Evolutionary conservation across 2,329 filamentous ascomycete species (phyloP).

Genomic region (Aspergillus chevalieri): DNA sequence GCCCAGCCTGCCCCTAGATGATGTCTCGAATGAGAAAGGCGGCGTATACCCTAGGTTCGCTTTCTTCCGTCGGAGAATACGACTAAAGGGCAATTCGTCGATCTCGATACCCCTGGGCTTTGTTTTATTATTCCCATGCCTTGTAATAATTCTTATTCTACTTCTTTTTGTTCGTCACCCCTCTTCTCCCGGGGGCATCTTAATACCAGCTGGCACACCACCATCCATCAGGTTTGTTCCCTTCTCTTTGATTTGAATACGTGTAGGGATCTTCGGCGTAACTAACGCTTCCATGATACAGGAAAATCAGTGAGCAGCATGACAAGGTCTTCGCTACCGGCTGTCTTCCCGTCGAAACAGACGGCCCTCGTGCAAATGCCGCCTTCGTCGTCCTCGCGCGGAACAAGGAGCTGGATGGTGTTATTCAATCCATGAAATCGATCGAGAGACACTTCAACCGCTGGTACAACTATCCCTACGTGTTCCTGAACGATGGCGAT

Average conservation of each 20-base stretch:
- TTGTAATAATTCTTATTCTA: slow-evolving; percentile 86
- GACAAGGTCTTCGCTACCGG: slow-evolving; percentile 94
- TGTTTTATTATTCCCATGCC: slow-evolving; percentile 84
- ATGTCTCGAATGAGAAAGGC: slow-evolving; percentile 40
- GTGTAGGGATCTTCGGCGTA: slow-evolving; percentile 9
- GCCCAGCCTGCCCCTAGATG: slow-evolving; percentile 42
- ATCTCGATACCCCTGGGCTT: slow-evolving; percentile 89
- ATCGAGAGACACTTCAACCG: slow-evolving; percentile 98
- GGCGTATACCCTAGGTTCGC: slow-evolving; percentile 52
- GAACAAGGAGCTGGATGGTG: slow-evolving; percentile 93
- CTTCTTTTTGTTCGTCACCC: slow-evolving; percentile 85
- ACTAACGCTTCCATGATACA: slow-evolving; percentile 34
- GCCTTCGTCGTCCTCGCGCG: slow-evolving; percentile 92
- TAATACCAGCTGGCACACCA: slow-evolving; percentile 82
- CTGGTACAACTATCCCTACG: slow-evolving; percentile 98
- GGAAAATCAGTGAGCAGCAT: slow-evolving; percentile 93
- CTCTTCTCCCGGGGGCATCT: slow-evolving; percentile 69
- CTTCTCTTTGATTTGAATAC: neutral
- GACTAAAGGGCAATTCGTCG: slow-evolving; percentile 83
- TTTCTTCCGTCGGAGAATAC: slow-evolving; percentile 80
- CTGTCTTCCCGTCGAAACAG: slow-evolving; percentile 69
- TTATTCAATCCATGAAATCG: slow-evolving; percentile 94
- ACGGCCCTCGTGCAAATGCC: slow-evolving; percentile 78
- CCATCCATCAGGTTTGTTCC: slow-evolving; percentile 73
- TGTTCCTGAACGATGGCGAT: slow-evolving; percentile 95